Evolutionary conservation across 1,284 basidiomycete species (phyloP), one percentile per base, ranked within the genome.

Genomic region (Golubevia pallescens): DNA sequence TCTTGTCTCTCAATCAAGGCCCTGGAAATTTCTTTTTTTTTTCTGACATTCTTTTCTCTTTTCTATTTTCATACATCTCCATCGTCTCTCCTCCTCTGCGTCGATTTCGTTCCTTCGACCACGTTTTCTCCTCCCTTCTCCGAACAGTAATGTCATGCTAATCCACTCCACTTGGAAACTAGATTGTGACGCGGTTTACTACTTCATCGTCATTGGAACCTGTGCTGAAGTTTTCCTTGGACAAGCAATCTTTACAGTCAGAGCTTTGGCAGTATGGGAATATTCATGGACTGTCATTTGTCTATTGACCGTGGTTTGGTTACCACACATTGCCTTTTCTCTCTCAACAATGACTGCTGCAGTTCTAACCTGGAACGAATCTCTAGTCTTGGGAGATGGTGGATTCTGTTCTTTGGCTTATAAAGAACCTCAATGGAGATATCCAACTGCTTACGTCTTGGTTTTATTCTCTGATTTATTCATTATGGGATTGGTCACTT

Each of bases 321-420:
- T 24, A 7, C 60, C 60, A 3, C 57, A 62, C 51, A 54, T 62
- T 10, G 60, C 21, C 60, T 62, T 62, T 51, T 62, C 60, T 32
- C 57, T 62, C 51, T 54, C 60, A 28, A 62, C 57, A 38, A 42
- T 54, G 19, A 28, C 28, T 56, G 60, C 54, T n/a, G 57, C 60
- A 19, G 24, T 8, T 10, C 42, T 54, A 20, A 51, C 38, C 21
- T 56, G 19, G 28, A 38, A 28, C 51, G 34, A 38, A 34, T 34
- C 42, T 57, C 60, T 62, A n/a, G 57, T 57, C 5, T 34, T 51
- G 19, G 51, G 16, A 10, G 42, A 48, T 48, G 42, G 42, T 13
- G 42, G 42, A 13, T 48, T 48, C 16, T 48, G 42, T 16, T 48
- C 42, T 10, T 13, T 48, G 8, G 16, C 42, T 16, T 48, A 48